These are phyloP conservation scores for Alternaria ethzedia DNA, from an alignment of 2,329 filamentous ascomycete species.

Conservation along the genomic window DNA sequence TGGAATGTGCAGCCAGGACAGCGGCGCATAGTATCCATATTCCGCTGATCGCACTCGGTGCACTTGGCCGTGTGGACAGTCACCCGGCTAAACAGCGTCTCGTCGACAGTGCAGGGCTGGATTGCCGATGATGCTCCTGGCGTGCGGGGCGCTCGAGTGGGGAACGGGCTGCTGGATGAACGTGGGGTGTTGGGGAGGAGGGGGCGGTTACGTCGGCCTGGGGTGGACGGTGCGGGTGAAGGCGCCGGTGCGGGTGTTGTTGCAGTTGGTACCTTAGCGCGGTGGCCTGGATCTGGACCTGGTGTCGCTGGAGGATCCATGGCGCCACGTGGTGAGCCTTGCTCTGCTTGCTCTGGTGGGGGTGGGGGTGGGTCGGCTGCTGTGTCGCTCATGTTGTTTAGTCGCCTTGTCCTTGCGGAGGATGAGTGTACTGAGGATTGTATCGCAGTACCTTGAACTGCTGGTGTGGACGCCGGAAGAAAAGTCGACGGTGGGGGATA, in stretches of 20 bases:
- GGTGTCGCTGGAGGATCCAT: conserved; percentile 3
- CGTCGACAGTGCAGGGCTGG: conserved; percentile 25
- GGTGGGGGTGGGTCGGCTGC: background rate
- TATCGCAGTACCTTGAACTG: background rate
- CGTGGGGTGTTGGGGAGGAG: background rate
- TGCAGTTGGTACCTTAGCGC: background rate
- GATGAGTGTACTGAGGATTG: background rate
- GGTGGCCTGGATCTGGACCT: background rate
- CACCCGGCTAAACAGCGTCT: conserved; percentile 27
- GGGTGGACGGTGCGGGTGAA: background rate
- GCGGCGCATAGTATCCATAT: conserved; percentile 37
- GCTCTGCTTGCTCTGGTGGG: background rate
- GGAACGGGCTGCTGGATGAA: conserved; percentile 1
- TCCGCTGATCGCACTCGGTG: conserved; percentile 43
- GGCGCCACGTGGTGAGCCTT: background rate
- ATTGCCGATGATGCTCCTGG: conserved; percentile 7
- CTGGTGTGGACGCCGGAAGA: background rate
- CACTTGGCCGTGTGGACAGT: conserved; percentile 48
- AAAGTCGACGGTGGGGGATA: background rate
- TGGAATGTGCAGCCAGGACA: conserved; percentile 46
- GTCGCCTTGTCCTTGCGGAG: background rate
- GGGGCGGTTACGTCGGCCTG: background rate
- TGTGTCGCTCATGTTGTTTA: background rate
- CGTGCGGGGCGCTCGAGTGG: conserved; percentile 12
- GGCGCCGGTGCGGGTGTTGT: background rate